These are phyloP conservation scores for Symbiodinium pilosum DNA, from an alignment of 73 alveolate species.

Conservation along the genomic window DNA sequence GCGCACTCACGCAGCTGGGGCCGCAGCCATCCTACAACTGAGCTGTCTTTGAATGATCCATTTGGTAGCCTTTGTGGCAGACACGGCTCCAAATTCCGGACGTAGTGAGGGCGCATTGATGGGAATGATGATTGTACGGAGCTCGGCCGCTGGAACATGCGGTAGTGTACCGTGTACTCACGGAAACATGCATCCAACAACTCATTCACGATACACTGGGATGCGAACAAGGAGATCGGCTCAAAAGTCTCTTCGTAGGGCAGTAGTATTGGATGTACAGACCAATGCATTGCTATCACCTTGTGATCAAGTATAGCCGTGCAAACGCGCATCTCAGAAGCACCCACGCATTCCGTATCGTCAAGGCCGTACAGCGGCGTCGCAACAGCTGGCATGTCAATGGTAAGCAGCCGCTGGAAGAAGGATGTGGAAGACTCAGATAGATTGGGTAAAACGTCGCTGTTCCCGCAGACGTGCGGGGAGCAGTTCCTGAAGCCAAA, in stretches of 20 bases:
- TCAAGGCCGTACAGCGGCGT: slow-evolving; percentile 52
- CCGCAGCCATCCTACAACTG: slow-evolving; percentile 62
- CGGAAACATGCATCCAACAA: slow-evolving; percentile 20
- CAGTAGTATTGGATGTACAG: slow-evolving; percentile 37
- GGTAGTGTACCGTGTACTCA: slow-evolving; percentile 5
- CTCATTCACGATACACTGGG: slow-evolving; percentile 64
- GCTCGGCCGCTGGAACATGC: slow-evolving; percentile 44
- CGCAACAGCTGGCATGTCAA: slow-evolving; percentile 49
- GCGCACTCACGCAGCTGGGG: slow-evolving; percentile 59
- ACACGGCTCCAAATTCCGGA: slow-evolving; percentile 59
- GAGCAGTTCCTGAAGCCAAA: slow-evolving; percentile 33
- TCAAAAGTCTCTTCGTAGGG: slow-evolving; percentile 72
- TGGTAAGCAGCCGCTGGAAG: slow-evolving; percentile 44
- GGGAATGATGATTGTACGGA: slow-evolving; percentile 35
- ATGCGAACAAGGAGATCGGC: slow-evolving; percentile 41
- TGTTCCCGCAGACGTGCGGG: slow-evolving; percentile 24
- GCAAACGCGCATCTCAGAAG: slow-evolving; percentile 63
- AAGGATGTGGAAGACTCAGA: slow-evolving; percentile 21
- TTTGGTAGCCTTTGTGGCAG: slow-evolving; percentile 25
- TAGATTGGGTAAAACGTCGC: not conserved
- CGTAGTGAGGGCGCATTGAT: slow-evolving; percentile 54
- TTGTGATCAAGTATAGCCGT: slow-evolving; percentile 42
- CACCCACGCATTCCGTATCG: slow-evolving; percentile 46
- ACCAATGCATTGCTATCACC: slow-evolving; percentile 73
- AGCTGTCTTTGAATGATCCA: slow-evolving; percentile 21